A percentile compares a stretch with the other conserved stretches of the same genome.
These are phyloP conservation scores for Aschersonia sp. DNA, from an alignment of 2,329 filamentous ascomycete species.

Conservation along the genomic window DNA sequence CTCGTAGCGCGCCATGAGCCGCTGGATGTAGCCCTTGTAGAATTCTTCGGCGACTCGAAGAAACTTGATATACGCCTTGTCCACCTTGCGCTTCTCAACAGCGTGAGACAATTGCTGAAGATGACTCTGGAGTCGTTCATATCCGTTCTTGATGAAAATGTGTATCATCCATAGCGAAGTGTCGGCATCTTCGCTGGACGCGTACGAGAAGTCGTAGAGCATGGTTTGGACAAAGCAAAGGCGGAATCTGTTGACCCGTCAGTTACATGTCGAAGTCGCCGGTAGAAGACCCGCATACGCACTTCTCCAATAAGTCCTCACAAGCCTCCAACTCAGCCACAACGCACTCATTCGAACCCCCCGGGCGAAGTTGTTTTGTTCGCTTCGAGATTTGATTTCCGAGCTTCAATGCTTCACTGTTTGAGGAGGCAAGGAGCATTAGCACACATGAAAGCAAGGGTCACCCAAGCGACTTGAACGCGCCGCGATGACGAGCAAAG, in stretches of 20 bases:
- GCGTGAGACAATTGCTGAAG: slow-evolving; percentile 35
- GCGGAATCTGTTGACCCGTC: slow-evolving; percentile 33
- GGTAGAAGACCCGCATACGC: slow-evolving; percentile 9
- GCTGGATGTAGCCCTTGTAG: slow-evolving; percentile 75
- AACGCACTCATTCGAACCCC: slow-evolving; percentile 19
- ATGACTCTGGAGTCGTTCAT: slow-evolving; percentile 53
- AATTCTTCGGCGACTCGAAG: slow-evolving; percentile 80
- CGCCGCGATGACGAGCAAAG: too few species aligned
- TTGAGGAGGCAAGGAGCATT: slow-evolving; percentile 1
- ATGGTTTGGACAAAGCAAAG: slow-evolving; percentile 57
- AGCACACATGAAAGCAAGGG: slow-evolving; percentile 1
- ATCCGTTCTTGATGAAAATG: slow-evolving; percentile 61
- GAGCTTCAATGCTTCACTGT: slow-evolving; percentile 27
- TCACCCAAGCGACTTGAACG: too few species aligned
- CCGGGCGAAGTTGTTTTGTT: slow-evolving; percentile 25
- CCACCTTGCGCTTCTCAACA: slow-evolving; percentile 60
- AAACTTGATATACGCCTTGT: slow-evolving; percentile 71
- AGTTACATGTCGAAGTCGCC: not conserved
- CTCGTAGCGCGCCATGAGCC: slow-evolving; percentile 49
- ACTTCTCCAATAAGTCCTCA: slow-evolving; percentile 23
- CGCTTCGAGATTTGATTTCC: slow-evolving; percentile 28
- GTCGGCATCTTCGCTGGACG: slow-evolving; percentile 50
- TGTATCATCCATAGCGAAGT: slow-evolving; percentile 66
- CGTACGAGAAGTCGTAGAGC: slow-evolving; percentile 56
- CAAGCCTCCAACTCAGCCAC: slow-evolving; percentile 28